Evolutionary conservation across 1,139 yeast species (phyloP).

Genomic region (Candida smagusa): DNA sequence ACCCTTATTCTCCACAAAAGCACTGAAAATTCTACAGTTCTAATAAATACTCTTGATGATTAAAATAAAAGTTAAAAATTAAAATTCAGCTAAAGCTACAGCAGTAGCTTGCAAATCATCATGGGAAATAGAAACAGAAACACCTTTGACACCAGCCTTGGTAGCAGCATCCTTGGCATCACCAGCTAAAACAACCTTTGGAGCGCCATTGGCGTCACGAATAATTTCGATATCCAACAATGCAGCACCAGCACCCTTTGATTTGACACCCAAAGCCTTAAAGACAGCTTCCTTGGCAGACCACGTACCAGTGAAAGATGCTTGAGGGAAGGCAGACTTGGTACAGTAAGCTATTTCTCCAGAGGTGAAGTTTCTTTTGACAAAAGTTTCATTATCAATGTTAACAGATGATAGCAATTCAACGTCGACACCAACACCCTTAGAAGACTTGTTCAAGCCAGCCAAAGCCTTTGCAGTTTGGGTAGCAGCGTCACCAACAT

Average conservation of each 20-base stretch:
- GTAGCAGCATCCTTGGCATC: constrained; percentile 73
- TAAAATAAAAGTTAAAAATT: constrained; percentile 8
- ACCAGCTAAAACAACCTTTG: constrained; percentile 73
- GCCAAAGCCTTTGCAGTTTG: constrained; percentile 51
- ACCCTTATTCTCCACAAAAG: too few species aligned
- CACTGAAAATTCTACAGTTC: too few species aligned
- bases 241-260: constrained; percentile 94
- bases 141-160: constrained; percentile 62
- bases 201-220: constrained; percentile 77
- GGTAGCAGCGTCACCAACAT: constrained; percentile 35
- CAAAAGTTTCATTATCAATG: constrained; percentile 79
- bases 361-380: constrained; percentile 86
- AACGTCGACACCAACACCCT: constrained; percentile 96
- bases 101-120: constrained; percentile 98
- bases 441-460: constrained; percentile 45
- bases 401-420: constrained; percentile 82
- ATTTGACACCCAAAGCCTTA: constrained; percentile 86
- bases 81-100: constrained; percentile 81
- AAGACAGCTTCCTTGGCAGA: constrained; percentile 98
- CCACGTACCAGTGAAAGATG: constrained; percentile 98
- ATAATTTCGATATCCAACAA: constrained; percentile 84
- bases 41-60: too few species aligned
- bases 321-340: constrained; percentile 70
- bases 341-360: constrained; percentile 78
- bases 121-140: constrained; percentile 89